Percentiles rank a stretch among this genome's conserved stretches.
phyloP scores from a whole-genome alignment of 768 basidiomycete genomes.

The Sporobolomyces pararoseus region DNA sequence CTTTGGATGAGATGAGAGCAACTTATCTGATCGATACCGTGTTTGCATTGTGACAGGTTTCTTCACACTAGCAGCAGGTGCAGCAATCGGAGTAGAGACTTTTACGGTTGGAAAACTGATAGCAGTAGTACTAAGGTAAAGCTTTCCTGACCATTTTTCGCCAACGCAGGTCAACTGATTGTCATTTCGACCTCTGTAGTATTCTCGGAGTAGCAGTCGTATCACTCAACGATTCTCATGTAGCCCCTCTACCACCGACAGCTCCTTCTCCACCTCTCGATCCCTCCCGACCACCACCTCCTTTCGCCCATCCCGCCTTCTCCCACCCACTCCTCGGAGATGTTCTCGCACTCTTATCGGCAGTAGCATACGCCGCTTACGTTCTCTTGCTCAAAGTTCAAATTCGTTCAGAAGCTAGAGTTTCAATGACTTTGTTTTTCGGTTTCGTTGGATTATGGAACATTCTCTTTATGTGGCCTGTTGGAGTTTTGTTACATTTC shows the following conservation, averaged over 20 bases:
- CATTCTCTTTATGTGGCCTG: conserved; percentile 68
- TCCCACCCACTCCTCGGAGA: conserved; percentile 66
- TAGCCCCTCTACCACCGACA: conserved; percentile 15
- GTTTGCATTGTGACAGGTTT: conserved; percentile 60
- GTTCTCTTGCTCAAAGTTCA: conserved; percentile 83
- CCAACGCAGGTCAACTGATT: background rate
- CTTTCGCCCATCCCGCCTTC: conserved; percentile 27
- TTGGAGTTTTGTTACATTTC: conserved; percentile 71
- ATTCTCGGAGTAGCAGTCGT: conserved; percentile 80
- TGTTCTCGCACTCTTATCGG: conserved; percentile 74
- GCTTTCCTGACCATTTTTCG: background rate
- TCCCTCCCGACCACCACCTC: conserved; percentile 19
- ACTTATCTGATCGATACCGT: background rate
- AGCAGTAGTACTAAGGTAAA: conserved; percentile 60
- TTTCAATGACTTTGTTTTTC: conserved; percentile 81
- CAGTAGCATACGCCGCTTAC: conserved; percentile 82
- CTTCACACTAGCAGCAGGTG: conserved; percentile 82
- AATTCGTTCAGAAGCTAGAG: conserved; percentile 53
- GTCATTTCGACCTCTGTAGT: conserved; percentile 51
- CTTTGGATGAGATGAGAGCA: background rate
- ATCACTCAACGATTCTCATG: conserved; percentile 62
- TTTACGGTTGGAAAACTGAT: conserved; percentile 67
- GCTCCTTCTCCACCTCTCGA: conserved; percentile 16
- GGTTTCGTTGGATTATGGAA: conserved; percentile 82
- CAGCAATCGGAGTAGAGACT: conserved; percentile 73